Evolutionary conservation across 164 flowering plant species (phyloP), one percentile per base, ranked within the genome.

Genomic region (Dillenia turbinata): DNA sequence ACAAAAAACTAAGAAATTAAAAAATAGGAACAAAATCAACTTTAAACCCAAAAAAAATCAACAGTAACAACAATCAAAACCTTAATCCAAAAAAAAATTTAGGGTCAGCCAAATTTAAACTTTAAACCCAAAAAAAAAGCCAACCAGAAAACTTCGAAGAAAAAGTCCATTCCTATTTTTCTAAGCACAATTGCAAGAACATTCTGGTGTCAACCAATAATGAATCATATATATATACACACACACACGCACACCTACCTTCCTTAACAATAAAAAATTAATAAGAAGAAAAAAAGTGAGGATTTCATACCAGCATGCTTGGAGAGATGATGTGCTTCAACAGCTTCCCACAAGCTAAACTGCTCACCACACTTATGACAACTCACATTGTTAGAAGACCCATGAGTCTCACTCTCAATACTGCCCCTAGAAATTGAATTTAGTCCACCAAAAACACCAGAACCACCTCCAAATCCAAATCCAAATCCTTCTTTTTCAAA

Each of bases 351-450:
- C 71, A 80, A 84, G 60, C 62, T 82, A 71, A 89, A 94, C 60
- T 84, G 90, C 65, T 83, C 95, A 16, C 92, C 94, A 78, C 97
- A 91, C 73, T 89, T 89, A 52, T 86, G 95, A 66, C 97, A 94
- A 54, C 75, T 78, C 40, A 85, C 69, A 7, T 64, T 54, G 40
- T 33, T 5, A 49, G 82, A 79, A 66, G 66, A 69, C 12, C 78
- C 85, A 77, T 79, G 61, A 50, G 74, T 60, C 56, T 83, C 83
- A 26, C 56, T 59, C 22, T 78, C 83, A 40, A 66, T 75, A 62
- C 78, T 78, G 52, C 63, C 71, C 63, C 79, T 81, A 48, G 67
- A 70, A 16, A 74, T 78, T 24, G 78, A 56, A 14, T 53, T 66
- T 56, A 59, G 22, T 24, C 70, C 61, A 24, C 62, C 75, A 49